Percentiles rank a stretch among this genome's conserved stretches.
These are phyloP conservation scores for Boletus vinaceobasis DNA, from an alignment of 768 basidiomycete genomes.

Conservation along the genomic window DNA sequence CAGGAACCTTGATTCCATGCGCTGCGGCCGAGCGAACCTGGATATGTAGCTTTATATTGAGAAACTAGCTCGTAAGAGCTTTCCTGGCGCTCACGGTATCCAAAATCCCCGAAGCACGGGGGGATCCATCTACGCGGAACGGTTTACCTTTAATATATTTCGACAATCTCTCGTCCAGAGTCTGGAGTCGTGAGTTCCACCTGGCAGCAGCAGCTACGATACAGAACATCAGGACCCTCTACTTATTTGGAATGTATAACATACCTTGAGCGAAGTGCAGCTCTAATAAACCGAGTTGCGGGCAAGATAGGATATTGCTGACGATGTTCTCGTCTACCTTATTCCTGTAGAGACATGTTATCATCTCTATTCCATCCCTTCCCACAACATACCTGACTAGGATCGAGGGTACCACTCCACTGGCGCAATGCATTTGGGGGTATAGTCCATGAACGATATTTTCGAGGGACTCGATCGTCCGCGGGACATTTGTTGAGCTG, in stretches of 20 bases:
- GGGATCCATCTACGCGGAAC: conserved; percentile 71
- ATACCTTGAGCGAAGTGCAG: conserved; percentile 64
- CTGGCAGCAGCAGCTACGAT: conserved; percentile 56
- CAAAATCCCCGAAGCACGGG: conserved; percentile 69
- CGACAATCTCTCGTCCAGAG: conserved; percentile 62
- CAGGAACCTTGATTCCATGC: conserved; percentile 67
- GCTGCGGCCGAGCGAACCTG: conserved; percentile 67
- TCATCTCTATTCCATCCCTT: not conserved
- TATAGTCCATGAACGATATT: conserved; percentile 75
- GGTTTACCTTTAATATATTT: conserved; percentile 68
- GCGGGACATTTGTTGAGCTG: conserved; percentile 72
- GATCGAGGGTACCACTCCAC: conserved; percentile 46
- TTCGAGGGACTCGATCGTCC: conserved; percentile 72
- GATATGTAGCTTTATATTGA: not conserved
- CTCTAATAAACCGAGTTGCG: conserved; percentile 59
- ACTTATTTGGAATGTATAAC: not conserved
- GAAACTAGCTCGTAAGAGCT: not conserved
- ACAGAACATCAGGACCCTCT: not conserved
- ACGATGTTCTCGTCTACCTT: conserved; percentile 67
- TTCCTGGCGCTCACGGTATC: conserved; percentile 51
- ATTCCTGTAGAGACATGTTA: conserved; percentile 42
- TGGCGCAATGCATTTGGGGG: conserved; percentile 47
- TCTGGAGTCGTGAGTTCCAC: conserved; percentile 59
- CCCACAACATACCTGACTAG: conserved; percentile 47
- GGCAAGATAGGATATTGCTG: conserved; percentile 67